Evolutionary conservation across 2,329 filamentous ascomycete genomes (phyloP).

Genomic region (Fusarium hostae): DNA sequence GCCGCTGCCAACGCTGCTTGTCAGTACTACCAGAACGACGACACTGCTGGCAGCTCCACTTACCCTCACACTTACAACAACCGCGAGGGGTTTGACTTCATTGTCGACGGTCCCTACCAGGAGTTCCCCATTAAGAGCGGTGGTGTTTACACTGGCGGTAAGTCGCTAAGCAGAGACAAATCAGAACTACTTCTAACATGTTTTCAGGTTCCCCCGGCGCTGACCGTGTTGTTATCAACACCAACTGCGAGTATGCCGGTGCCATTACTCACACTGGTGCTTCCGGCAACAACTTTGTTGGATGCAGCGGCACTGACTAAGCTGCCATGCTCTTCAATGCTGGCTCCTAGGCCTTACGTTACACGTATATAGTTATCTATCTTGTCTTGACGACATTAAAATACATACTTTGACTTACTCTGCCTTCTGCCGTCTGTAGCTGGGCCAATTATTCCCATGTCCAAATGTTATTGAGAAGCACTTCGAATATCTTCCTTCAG

Average conservation of each 20-base stretch:
- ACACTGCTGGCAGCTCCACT: conserved; percentile 44
- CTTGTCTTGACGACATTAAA: background rate
- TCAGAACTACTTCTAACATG: background rate
- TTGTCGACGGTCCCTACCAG: conserved; percentile 50
- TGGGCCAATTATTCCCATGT: rapidly evolving
- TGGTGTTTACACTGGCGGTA: conserved; percentile 52
- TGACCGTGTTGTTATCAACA: conserved; percentile 73
- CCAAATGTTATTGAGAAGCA: rapidly evolving
- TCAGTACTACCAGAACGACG: conserved; percentile 34
- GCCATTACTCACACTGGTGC: conserved; percentile 78
- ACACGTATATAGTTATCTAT: background rate
- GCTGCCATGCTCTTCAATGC: rapidly evolving
- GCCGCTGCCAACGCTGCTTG: conserved; percentile 47
- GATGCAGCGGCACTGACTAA: conserved; percentile 56
- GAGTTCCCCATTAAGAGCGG: conserved; percentile 52
- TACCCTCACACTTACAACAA: conserved; percentile 56
- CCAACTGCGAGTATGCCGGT: conserved; percentile 67
- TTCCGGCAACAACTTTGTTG: conserved; percentile 74
- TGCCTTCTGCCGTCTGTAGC: too few species aligned
- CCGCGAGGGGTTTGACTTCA: conserved; percentile 52
- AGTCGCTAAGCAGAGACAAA: background rate
- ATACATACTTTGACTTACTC: background rate
- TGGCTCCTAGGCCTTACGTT: background rate
- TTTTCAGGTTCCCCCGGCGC: conserved; percentile 63
- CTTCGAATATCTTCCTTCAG: background rate